Evolutionary conservation across 2,329 filamentous ascomycete genomes (phyloP).

Genomic region (Colletotrichum lupini): DNA sequence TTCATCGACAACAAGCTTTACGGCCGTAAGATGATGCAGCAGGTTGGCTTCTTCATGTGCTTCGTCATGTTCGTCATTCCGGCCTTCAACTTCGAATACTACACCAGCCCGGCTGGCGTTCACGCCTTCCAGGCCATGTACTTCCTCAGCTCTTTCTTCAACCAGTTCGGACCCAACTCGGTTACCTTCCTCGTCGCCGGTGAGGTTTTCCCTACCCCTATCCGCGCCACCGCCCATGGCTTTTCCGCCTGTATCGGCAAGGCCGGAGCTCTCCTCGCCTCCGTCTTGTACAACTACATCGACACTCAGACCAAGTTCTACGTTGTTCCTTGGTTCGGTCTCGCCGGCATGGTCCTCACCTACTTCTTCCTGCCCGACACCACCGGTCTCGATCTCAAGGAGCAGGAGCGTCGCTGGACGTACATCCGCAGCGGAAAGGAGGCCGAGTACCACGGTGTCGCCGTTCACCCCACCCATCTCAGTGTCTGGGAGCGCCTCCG

Average conservation of each 20-base stretch:
- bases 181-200: slow-evolving; percentile 97
- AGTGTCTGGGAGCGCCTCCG: slow-evolving; percentile 87
- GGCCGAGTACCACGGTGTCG: slow-evolving; percentile 90
- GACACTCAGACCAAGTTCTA: slow-evolving; percentile 85
- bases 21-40: slow-evolving; percentile 96
- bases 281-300: slow-evolving; percentile 96
- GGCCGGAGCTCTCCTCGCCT: slow-evolving; percentile 85
- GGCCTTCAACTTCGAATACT: slow-evolving; percentile 89
- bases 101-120: slow-evolving; percentile 76
- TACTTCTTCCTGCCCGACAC: slow-evolving; percentile 93
- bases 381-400: slow-evolving; percentile 94
- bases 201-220: slow-evolving; percentile 94
- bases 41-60: slow-evolving; percentile 90
- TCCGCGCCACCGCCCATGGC: slow-evolving; percentile 93
- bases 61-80: slow-evolving; percentile 95
- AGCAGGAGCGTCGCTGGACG: slow-evolving; percentile 93
- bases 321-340: slow-evolving; percentile 95
- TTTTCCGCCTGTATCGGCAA: slow-evolving; percentile 95
- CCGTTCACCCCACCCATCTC: slow-evolving; percentile 89
- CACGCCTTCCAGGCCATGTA: slow-evolving; percentile 98
- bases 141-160: slow-evolving; percentile 98
- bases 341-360: slow-evolving; percentile 86
- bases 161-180: slow-evolving; percentile 96
- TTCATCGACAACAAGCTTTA: slow-evolving; percentile 97
- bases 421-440: slow-evolving; percentile 84